Base-by-base conservation (phyloP, 495 filamentous ascomycete species). In the Hypoxylon lenormandii region DNA sequence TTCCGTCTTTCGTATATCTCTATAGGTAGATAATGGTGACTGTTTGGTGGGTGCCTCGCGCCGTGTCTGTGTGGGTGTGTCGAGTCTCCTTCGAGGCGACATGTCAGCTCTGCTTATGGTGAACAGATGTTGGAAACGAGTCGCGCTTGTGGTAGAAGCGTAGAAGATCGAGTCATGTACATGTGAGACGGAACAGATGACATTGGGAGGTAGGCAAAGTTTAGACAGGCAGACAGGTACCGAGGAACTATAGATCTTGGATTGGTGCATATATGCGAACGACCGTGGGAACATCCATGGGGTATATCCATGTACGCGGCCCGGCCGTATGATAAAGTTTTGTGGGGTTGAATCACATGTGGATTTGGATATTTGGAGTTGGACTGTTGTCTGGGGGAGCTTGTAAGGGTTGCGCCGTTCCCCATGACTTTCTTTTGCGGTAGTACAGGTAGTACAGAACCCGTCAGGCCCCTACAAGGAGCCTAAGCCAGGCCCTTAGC, bases 291-390 rank as follows among this genome's bases (percentile, higher is more conserved):
- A 8, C 10, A 33, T 33, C 30, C 30, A 4, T 33, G 6, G 23
- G 23, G 23, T 5, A 33, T 8, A 33, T 33, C 30, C 30, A 33
- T 33, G 30, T 8, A 33, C 1, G 30, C 6, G 6, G 30, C 12
- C 23, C 12, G 30, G 22, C 26, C 13, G 46, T 13, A 33, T 38
- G 47, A 69, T 69, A 69, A 63, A 56, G 43, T 53, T 64, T 59
- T 69, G 60, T 61, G 53, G 66, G 57, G 64, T 63, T 28, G 40
- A 50, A 69, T 69, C 66, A 69, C 66, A 69, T 69, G 66, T 40
- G 46, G 46, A 43, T 48, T 33, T 60, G 43, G 56, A 60, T 56
- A 43, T 26, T 26, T 26, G 23, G 23, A 26, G 23, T 26, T 26
- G 23, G 5, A 26, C 52, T n/a, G 30, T 36, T 36, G 30, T 36